Evolutionary conservation across 371 early-diverging fungal species (phyloP), one percentile per base, ranked within the genome.

Genomic region (Fennellomyces sp.): DNA sequence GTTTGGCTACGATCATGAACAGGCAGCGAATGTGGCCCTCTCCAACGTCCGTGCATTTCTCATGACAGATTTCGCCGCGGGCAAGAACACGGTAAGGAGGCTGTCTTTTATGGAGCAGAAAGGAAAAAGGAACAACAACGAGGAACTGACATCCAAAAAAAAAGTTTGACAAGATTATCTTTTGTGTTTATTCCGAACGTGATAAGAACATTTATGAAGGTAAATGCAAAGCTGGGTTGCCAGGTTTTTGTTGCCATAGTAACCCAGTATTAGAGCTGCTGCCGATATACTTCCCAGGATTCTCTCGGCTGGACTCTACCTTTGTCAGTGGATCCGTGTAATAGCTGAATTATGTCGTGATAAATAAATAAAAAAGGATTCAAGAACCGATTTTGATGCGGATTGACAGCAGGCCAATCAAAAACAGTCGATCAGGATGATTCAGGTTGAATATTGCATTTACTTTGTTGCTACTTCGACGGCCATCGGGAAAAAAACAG

Each of bases 11-110:
- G 91, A 93, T 41, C 83, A 88, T 45, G 70, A 61, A 28, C 60
- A 66, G 1, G 96, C 96, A 1, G 89, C 91, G 2, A 63, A 80
- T 8, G 85, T 93, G 4, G 96, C 89, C 1, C 61, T 94, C 39
- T 48, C 53, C 1, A 82, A 89, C 5, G 88, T 89, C 0, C 70
- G 81, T 10, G 65, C 73, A 28, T 92, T 86, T 85, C 66, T 94
- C 17, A 52, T 60, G 4, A 39, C 35, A 8, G 55, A 54, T 54
- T 12, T 38, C 25, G 55, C 55, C 12, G 8, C 26, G 12, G 65
- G 75, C 2, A 41, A 74, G 27, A 66, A 73, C 23, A 51, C 63
- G 50, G 57, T 61, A 29, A 52, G 56, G n/a, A n/a, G n/a, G n/a
- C n/a, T n/a, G n/a, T n/a, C n/a, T n/a, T n/a, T n/a, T n/a, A n/a